Percentiles rank a stretch among this genome's conserved stretches.
Conservation (phyloP, 805 yeast genomes). For the Saccharomycopsis javanensis region DNA sequence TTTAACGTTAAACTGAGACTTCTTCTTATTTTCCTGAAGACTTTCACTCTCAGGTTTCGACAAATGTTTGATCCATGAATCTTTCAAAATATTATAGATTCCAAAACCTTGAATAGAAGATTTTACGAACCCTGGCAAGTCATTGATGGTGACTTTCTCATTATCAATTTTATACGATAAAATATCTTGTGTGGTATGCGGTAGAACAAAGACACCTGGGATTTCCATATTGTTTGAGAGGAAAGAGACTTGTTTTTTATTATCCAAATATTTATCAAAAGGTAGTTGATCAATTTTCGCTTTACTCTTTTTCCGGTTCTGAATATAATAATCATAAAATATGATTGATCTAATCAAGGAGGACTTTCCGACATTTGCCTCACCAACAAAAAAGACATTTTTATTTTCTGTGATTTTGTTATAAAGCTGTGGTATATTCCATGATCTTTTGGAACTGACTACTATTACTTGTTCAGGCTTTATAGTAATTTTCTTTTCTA, state of each 20-base stretch:
- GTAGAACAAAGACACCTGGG: slow-evolving; percentile 17
- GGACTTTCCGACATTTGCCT: slow-evolving; percentile 63
- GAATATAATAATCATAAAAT: slow-evolving; percentile 18
- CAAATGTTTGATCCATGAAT: slow-evolving; percentile 13
- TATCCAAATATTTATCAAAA: background rate
- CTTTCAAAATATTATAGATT: slow-evolving; percentile 2
- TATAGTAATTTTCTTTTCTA: background rate
- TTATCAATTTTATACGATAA: slow-evolving; percentile 9
- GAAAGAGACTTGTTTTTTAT: background rate
- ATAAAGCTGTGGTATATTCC: slow-evolving; percentile 40
- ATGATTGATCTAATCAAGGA: slow-evolving; percentile 43
- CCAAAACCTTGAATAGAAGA: slow-evolving; percentile 4
- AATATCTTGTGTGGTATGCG: slow-evolving; percentile 18
- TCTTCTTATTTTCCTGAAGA: slow-evolving; percentile 25
- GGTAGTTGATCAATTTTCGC: background rate
- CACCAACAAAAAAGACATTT: slow-evolving; percentile 48
- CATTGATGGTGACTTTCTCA: slow-evolving; percentile 22
- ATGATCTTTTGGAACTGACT: slow-evolving; percentile 41
- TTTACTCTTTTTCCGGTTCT: background rate
- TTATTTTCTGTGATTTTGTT: slow-evolving; percentile 20
- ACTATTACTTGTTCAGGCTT: slow-evolving; percentile 29
- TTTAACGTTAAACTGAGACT: slow-evolving; percentile 23
- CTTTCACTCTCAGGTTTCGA: slow-evolving; percentile 17
- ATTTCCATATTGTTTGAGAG: slow-evolving; percentile 4
- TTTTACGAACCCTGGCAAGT: slow-evolving; percentile 32